Evolutionary conservation across 768 basidiomycete species (phyloP).

Genomic region (Gymnopilus junonius): DNA sequence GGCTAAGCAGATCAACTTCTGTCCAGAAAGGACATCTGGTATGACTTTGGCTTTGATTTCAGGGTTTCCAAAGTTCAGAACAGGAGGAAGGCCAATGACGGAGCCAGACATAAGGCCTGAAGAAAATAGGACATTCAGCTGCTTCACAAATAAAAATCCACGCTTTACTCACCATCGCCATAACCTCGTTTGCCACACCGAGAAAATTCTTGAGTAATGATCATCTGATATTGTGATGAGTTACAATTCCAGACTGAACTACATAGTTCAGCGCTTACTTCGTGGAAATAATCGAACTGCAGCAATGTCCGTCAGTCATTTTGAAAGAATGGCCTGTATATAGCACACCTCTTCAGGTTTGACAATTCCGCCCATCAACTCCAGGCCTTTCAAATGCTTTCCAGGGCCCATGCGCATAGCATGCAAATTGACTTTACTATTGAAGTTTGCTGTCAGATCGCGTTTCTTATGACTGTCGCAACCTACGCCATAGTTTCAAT

Average conservation of each 20-base stretch:
- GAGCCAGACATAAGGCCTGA: conserved; percentile 68
- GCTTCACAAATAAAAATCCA: not conserved
- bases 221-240: conserved; percentile 46
- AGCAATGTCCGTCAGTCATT: not conserved
- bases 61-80: conserved; percentile 79
- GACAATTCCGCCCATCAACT: conserved; percentile 79
- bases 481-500: conserved; percentile 75
- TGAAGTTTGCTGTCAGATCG: not conserved
- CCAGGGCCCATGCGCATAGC: conserved; percentile 96
- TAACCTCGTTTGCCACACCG: conserved; percentile 79
- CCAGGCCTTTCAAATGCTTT: conserved; percentile 76
- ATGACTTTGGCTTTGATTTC: conserved; percentile 58
- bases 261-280: conserved; percentile 37
- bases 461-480: not conserved
- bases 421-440: conserved; percentile 71
- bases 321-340: not conserved
- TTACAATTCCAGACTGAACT: not conserved
- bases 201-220: conserved; percentile 78
- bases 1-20: conserved; percentile 83
- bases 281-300: conserved; percentile 90
- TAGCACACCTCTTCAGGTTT: conserved; percentile 71
- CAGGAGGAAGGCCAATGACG: conserved; percentile 84
- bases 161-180: conserved; percentile 59
- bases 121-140: not conserved
- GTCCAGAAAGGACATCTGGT: conserved; percentile 68